Evolutionary conservation across 176 grass and related monocot species (phyloP), one percentile per base, ranked within the genome.

Genomic region (Cenchrus purpureus): DNA sequence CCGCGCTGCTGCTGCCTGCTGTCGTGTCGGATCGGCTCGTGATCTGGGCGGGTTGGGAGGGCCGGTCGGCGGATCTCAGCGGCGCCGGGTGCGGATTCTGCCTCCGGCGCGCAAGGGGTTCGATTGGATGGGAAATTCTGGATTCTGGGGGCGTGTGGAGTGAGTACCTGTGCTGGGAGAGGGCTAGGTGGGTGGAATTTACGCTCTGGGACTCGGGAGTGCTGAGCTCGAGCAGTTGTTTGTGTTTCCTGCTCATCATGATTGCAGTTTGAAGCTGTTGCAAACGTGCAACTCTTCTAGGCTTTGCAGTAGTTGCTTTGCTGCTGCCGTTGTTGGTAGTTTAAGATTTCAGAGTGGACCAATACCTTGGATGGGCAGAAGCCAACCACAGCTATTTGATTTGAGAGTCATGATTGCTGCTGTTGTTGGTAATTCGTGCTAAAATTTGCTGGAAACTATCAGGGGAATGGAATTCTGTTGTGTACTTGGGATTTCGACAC

Each of bases 31-130:
- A 69, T 86, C 63, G 25, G 25, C 51, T 66, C 32, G 31, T 73
- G 76, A 49, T 84, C 70, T 20, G 15, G 28, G 71, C 28, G 34
- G 42, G 64, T 53, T 49, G 62, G 62, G 46, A 12, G 16, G 28
- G 25, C 0, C 6, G 5, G 5, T 12, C 29, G 22, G 22, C 25
- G 80, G 83, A 87, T 90, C 85, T 78, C 40, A 45, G 34, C 45
- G 63, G 2, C 42, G 60, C 76, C 4, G 73, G 16, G 31, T 17
- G 10, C 17, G 54, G 73, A 20, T 86, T 43, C 31, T 72, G 28
- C 63, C 58, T 10, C 1, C 1, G 54, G 11, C 20, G 8, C 8
- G 31, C 15, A 31, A 7, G 25, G 12, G 12, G 63, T 6, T 37
- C 5, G 15, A 28, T 62, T 28, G 31, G 28, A 40, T 4, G 37